Base-by-base conservation (phyloP, 2,329 filamentous ascomycete genomes). In the Pyricularia sp. region DNA sequence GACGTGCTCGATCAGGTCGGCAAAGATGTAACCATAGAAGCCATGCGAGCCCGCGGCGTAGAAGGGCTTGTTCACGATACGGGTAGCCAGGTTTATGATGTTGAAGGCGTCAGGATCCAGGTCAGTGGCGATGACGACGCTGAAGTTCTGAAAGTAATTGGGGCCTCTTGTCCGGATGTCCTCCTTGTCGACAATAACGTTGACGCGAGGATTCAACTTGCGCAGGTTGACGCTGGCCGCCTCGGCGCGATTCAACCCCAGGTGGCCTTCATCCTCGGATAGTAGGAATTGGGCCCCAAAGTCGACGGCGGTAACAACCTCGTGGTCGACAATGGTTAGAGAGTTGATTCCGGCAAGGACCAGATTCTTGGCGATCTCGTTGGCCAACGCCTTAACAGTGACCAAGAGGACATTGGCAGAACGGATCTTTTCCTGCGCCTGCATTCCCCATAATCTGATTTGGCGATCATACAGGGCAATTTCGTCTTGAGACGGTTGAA, bases 401-500 rank as follows among this genome's bases (percentile, higher is more conserved):
- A 99, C 90, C 71, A 99, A 87, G 64, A 98, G 89, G 73, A 99
- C 91, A 75, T 93, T 93, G 70, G 95, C 93, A 70, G 87, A 91
- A 74, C 94, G 92, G 69, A 99, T 93, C 77, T 91, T 93, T 77
- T 97, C 91, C 79, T 99, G 95, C 7, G 95, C 95, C 75, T 95
- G 90, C 76, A 98, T 92, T 63, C 95, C 95, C 95, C 95, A 99
- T 33, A 99, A 88, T 68, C 95, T 91, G 75, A 99, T 97, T 78
- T 99, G 95, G 66, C 95, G 90, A 80, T 99, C 95, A 78, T 99
- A 99, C 6, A 98, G 88, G 17, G 94, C 95, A 75, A 98, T 97
- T 77, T 99, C 95, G 79, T 98, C 95, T 63, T 26, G 17, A 28
- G 59, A 14, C 10, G 59, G 26, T 28, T 26, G 26, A 50, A n/a